Percentiles rank a stretch among this genome's conserved stretches.
Evolutionary conservation across 371 early-diverging fungal genomes (phyloP).

Genomic region (Mucor plumbeus): DNA sequence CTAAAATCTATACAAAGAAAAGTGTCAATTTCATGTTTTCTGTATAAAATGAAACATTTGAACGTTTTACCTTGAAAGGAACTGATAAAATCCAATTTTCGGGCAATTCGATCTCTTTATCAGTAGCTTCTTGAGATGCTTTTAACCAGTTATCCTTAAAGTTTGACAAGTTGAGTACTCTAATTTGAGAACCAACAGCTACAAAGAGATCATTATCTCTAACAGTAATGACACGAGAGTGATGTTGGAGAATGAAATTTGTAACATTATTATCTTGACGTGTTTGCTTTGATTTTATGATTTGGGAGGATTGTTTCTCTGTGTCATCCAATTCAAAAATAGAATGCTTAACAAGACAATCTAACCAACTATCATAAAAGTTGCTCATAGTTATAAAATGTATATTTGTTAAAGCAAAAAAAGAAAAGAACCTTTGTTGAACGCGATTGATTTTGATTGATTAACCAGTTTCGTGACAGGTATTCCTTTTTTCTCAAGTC

Average conservation of each 20-base stretch:
- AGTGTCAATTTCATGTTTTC: neutral
- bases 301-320: conserved; percentile 4
- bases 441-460: conserved; percentile 12
- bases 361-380: conserved; percentile 25
- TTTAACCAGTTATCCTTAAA: conserved; percentile 49
- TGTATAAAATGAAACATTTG: neutral
- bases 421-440: neutral
- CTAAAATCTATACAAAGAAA: conserved; percentile 30
- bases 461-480: conserved; percentile 2
- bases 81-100: conserved; percentile 39
- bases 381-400: neutral
- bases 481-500: conserved; percentile 1
- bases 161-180: conserved; percentile 40
- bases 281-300: conserved; percentile 19
- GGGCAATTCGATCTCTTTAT: conserved; percentile 1
- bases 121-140: conserved; percentile 23
- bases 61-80: conserved; percentile 43
- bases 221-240: conserved; percentile 36
- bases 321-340: conserved; percentile 27
- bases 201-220: conserved; percentile 48
- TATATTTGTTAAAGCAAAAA: neutral
- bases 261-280: neutral
- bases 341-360: conserved; percentile 26
- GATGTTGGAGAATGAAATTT: conserved; percentile 25
- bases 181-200: conserved; percentile 39